phyloP scores from a whole-genome alignment of 2,329 filamentous ascomycete genomes.

The Cylindrodendrum hubeiense region DNA sequence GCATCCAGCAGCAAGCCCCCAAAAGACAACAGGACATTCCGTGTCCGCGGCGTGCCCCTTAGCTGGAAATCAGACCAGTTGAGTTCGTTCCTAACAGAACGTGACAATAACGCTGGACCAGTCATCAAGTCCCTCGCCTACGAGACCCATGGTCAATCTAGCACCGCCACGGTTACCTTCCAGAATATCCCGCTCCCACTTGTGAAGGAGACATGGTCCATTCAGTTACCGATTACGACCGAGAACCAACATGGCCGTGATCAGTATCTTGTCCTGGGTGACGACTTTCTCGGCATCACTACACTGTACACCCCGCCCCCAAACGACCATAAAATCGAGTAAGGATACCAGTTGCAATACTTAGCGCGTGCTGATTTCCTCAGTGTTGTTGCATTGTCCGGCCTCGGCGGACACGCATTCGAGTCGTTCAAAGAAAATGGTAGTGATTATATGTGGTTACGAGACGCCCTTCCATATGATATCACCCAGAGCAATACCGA shows the following conservation, averaged over 20 bases:
- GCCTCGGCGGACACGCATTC: slow-evolving; percentile 44
- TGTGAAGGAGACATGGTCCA: neutral
- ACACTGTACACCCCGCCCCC: slow-evolving; percentile 6
- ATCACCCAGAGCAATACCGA: slow-evolving; percentile 1
- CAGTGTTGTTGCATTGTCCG: slow-evolving; percentile 23
- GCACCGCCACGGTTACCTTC: slow-evolving; percentile 16
- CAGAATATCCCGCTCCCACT: neutral
- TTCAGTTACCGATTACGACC: neutral
- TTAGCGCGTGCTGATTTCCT: neutral
- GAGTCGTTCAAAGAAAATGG: slow-evolving; percentile 45
- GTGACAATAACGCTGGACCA: neutral
- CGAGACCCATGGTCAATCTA: slow-evolving; percentile 7
- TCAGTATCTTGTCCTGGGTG: slow-evolving; percentile 5
- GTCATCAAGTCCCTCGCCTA: slow-evolving; percentile 8
- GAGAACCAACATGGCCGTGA: neutral
- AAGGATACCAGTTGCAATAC: neutral
- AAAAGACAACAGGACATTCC: slow-evolving; percentile 5
- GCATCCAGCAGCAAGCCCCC: neutral
- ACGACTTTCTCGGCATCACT: slow-evolving; percentile 21
- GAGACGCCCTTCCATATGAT: slow-evolving; percentile 42
- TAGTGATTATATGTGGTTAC: slow-evolving; percentile 45
- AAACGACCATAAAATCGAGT: slow-evolving; percentile 16
- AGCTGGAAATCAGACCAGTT: slow-evolving; percentile 2
- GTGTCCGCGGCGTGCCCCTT: slow-evolving; percentile 14
- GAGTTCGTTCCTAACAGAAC: neutral